Evolutionary conservation across 805 yeast species (phyloP).

Genomic region (Metschnikowia reukaufii): DNA sequence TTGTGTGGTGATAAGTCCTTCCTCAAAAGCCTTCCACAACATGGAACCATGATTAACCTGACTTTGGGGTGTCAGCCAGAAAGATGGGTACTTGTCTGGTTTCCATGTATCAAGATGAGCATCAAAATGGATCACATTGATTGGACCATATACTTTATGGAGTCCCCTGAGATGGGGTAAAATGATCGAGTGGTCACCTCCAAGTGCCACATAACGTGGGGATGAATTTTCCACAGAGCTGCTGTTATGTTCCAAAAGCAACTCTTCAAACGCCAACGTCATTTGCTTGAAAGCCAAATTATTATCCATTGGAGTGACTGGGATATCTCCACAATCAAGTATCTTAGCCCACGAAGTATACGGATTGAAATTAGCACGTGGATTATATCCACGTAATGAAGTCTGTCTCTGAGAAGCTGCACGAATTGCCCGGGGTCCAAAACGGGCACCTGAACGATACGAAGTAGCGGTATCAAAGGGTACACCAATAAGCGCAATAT

Average conservation of each 20-base stretch:
- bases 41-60: slow-evolving; percentile 81
- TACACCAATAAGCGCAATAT: slow-evolving; percentile 73
- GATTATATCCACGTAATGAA: slow-evolving; percentile 66
- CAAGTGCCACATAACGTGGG: slow-evolving; percentile 64
- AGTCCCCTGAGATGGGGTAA: slow-evolving; percentile 72
- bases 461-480: slow-evolving; percentile 85
- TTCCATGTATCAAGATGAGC: slow-evolving; percentile 85
- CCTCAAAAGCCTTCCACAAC: slow-evolving; percentile 78
- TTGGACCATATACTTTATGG: slow-evolving; percentile 57
- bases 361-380: slow-evolving; percentile 58
- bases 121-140: slow-evolving; percentile 78
- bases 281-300: slow-evolving; percentile 52
- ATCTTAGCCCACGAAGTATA: slow-evolving; percentile 51
- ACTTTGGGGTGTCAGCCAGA: slow-evolving; percentile 56
- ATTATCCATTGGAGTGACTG: slow-evolving; percentile 61
- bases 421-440: slow-evolving; percentile 75
- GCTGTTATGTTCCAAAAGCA: slow-evolving; percentile 44
- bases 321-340: slow-evolving; percentile 58
- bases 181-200: slow-evolving; percentile 81
- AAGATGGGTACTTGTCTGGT: slow-evolving; percentile 67
- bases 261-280: slow-evolving; percentile 55
- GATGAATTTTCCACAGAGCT: slow-evolving; percentile 13
- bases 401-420: slow-evolving; percentile 71
- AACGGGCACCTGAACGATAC: slow-evolving; percentile 78
- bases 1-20: slow-evolving; percentile 57